A percentile compares a stretch with the other conserved stretches of the same genome.
These are phyloP conservation scores for Capillidium heterosporum DNA, from an alignment of 371 early-diverging fungal species.

Conservation along the genomic window DNA sequence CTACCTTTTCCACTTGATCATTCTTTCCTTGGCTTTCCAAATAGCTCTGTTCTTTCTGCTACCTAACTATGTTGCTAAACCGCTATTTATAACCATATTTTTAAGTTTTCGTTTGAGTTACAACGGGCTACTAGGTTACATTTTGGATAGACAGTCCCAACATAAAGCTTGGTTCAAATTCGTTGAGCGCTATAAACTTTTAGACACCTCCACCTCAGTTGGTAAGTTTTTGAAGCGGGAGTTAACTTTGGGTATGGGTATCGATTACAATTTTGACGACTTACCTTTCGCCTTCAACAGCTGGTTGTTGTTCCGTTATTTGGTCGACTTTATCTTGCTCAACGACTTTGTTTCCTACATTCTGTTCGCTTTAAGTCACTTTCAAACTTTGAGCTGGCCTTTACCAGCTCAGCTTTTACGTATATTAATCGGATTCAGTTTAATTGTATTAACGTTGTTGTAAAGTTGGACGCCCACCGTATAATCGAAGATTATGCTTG, in stretches of 20 bases:
- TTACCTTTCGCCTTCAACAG: slow-evolving; percentile 85
- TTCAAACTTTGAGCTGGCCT: slow-evolving; percentile 20
- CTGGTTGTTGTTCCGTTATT: slow-evolving; percentile 84
- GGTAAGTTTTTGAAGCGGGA: slow-evolving; percentile 41
- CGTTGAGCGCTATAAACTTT: slow-evolving; percentile 35
- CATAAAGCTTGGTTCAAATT: slow-evolving; percentile 44
- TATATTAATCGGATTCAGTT: slow-evolving; percentile 49
- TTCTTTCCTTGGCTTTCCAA: slow-evolving; percentile 35
- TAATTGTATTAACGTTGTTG: slow-evolving; percentile 87
- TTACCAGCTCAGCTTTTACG: slow-evolving; percentile 41
- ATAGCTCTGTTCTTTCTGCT: slow-evolving; percentile 39
- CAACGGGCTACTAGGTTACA: slow-evolving; percentile 67
- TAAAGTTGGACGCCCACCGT: slow-evolving; percentile 87
- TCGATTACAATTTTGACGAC: slow-evolving; percentile 62
- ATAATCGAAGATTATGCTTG: slow-evolving; percentile 94
- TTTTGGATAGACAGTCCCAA: slow-evolving; percentile 66
- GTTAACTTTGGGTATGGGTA: slow-evolving; percentile 68
- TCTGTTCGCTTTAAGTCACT: slow-evolving; percentile 59
- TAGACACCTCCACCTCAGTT: slow-evolving; percentile 23
- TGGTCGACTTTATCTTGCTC: slow-evolving; percentile 83
- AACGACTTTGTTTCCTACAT: slow-evolving; percentile 81
- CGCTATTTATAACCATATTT: slow-evolving; percentile 47
- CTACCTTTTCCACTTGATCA: slow-evolving; percentile 58
- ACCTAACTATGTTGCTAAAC: slow-evolving; percentile 23
- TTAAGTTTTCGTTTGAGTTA: slow-evolving; percentile 74